Evolutionary conservation across 768 basidiomycete genomes (phyloP).

Genomic region (Collybia sp.): DNA sequence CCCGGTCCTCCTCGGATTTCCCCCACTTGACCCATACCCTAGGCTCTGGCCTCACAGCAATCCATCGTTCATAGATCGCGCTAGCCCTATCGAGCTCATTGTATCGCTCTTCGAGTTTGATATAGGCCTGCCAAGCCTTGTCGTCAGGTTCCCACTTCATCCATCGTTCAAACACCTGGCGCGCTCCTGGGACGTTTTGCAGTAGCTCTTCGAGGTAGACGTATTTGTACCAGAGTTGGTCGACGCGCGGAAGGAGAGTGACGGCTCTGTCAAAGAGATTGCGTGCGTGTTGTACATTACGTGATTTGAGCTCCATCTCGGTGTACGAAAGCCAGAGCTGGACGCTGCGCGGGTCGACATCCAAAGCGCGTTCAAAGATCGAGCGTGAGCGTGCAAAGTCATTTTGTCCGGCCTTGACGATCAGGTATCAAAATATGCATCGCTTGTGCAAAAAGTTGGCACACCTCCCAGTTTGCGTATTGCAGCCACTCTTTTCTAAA

Average conservation of each 20-base stretch:
- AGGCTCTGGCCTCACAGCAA: slow-evolving; percentile 72
- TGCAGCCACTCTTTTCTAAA: slow-evolving; percentile 81
- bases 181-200: slow-evolving; percentile 92
- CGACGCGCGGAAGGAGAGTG: slow-evolving; percentile 91
- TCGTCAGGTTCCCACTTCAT: slow-evolving; percentile 99
- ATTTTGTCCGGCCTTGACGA: slow-evolving; percentile 74
- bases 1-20: slow-evolving; percentile 87
- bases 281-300: slow-evolving; percentile 95
- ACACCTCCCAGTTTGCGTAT: slow-evolving; percentile 82
- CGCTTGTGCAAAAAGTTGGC: not conserved
- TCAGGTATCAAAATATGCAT: not conserved
- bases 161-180: slow-evolving; percentile 99
- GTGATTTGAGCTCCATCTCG: slow-evolving; percentile 97
- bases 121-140: slow-evolving; percentile 99
- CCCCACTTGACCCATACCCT: slow-evolving; percentile 82
- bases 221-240: slow-evolving; percentile 99
- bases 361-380: slow-evolving; percentile 94
- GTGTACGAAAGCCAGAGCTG: slow-evolving; percentile 94
- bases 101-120: slow-evolving; percentile 96
- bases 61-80: slow-evolving; percentile 89
- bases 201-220: slow-evolving; percentile 97
- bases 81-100: slow-evolving; percentile 89
- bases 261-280: slow-evolving; percentile 98
- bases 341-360: slow-evolving; percentile 86
- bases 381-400: slow-evolving; percentile 94